Conservation (phyloP, 2,329 filamentous ascomycete species). For the Beauveria scarabaeidicola region DNA sequence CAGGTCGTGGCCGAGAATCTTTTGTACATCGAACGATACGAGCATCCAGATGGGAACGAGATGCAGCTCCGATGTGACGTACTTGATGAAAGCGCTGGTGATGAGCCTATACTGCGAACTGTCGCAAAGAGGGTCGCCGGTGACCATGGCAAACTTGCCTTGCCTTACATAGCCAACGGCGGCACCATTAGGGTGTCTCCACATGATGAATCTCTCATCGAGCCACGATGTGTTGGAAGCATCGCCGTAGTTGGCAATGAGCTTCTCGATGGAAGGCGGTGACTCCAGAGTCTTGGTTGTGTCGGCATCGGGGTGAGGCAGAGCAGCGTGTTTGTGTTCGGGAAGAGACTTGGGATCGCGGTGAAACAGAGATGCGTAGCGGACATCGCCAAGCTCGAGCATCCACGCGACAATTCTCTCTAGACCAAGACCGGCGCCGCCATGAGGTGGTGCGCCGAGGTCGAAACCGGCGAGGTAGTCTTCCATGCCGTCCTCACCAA, state of each 20-base stretch:
- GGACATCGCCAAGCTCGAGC: conserved; percentile 79
- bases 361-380: conserved; percentile 78
- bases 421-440: conserved; percentile 80
- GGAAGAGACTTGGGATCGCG: conserved; percentile 85
- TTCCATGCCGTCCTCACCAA: conserved; percentile 75
- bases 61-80: conserved; percentile 57
- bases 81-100: conserved; percentile 65
- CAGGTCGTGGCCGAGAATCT: conserved; percentile 68
- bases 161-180: conserved; percentile 76
- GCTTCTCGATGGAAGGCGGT: conserved; percentile 69
- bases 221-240: conserved; percentile 91
- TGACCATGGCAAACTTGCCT: conserved; percentile 70
- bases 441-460: conserved; percentile 81
- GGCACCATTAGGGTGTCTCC: conserved; percentile 77
- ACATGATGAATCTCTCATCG: conserved; percentile 79
- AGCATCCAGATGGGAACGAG: conserved; percentile 85
- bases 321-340: conserved; percentile 47
- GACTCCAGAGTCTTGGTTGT: conserved; percentile 50
- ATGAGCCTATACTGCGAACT: conserved; percentile 65
- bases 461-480: conserved; percentile 87
- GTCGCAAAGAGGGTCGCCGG: conserved; percentile 83
- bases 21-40: conserved; percentile 69
- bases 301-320: conserved; percentile 83
- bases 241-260: conserved; percentile 93
- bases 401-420: conserved; percentile 84